Percentiles rank a stretch among this genome's conserved stretches.
phyloP scores from a whole-genome alignment of 208 protist species.

The Porcisia deanei region DNA sequence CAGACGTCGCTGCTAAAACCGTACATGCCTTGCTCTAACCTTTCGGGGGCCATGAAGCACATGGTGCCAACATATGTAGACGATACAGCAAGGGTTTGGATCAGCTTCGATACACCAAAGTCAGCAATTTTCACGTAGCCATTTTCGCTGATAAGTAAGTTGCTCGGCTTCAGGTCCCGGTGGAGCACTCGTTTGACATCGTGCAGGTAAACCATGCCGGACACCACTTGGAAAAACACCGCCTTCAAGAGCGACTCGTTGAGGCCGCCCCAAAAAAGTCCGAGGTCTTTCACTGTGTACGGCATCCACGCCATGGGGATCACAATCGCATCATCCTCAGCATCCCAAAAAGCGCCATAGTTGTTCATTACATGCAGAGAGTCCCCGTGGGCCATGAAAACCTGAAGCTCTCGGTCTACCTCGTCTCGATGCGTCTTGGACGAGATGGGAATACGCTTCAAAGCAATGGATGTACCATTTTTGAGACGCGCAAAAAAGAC shows the following conservation, averaged over 20 bases:
- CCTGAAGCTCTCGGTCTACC: slow-evolving; percentile 82
- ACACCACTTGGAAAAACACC: slow-evolving; percentile 87
- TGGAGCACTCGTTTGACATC: slow-evolving; percentile 92
- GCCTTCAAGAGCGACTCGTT: slow-evolving; percentile 82
- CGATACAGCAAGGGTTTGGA: slow-evolving; percentile 86
- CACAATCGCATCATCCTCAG: slow-evolving; percentile 78
- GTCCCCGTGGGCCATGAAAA: slow-evolving; percentile 75
- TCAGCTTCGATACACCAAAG: slow-evolving; percentile 93
- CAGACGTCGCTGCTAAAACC: slow-evolving; percentile 93
- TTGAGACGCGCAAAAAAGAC: slow-evolving; percentile 79
- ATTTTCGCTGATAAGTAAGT: slow-evolving; percentile 95
- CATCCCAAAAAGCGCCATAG: slow-evolving; percentile 88
- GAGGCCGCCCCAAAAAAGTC: slow-evolving; percentile 79
- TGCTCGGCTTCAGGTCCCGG: slow-evolving; percentile 97
- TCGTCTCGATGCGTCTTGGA: slow-evolving; percentile 88
- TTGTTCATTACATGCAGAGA: slow-evolving; percentile 89
- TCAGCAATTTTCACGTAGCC: slow-evolving; percentile 93
- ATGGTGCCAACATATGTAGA: slow-evolving; percentile 94
- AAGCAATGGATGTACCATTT: slow-evolving; percentile 69
- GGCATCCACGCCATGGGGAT: slow-evolving; percentile 93
- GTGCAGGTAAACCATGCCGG: slow-evolving; percentile 83
- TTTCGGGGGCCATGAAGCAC: slow-evolving; percentile 94
- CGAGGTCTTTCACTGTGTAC: slow-evolving; percentile 84
- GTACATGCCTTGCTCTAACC: slow-evolving; percentile 89
- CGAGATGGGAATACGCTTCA: slow-evolving; percentile 89